Base-by-base conservation (phyloP, 257 asterid species). In the Rehmannia glutinosa region DNA sequence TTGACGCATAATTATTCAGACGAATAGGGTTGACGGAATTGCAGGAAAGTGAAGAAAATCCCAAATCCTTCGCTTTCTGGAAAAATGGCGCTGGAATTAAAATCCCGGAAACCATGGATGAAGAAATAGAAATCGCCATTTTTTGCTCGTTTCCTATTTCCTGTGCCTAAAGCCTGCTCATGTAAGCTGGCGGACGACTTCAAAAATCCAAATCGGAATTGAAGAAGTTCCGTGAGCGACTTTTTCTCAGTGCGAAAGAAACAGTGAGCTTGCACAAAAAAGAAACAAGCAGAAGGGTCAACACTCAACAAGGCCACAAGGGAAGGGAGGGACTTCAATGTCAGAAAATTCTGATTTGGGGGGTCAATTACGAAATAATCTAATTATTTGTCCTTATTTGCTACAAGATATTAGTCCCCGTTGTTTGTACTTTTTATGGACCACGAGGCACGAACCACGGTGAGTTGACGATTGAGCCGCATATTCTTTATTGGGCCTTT, bases 51-150 rank as follows among this genome's bases (percentile, higher is more conserved):
- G 95, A 77, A 55, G 81, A 55, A 35, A 67, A 70, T 8, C 78
- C 58, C 41, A 68, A 58, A 15, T 68, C 74, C 32, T 45, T 81
- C 1, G 74, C 39, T 68, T 70, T 82, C 42, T 71, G 66, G 32
- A 25, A 59, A 51, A 60, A 56, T 6, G 82, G 71, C 16, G 82
- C 62, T 41, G 84, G 67, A 54, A 53, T 43, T 27, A 78, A 67
- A 56, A 64, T 41, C 76, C 86, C 75, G 33, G 79, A 75, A 58
- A 42, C 33, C 80, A 74, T 42, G 21, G 84, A 69, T n/a, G 79
- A 75, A 56, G 84, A 78, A 56, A 50, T 13, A 63, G 75, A 71
- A 61, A 64, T 46, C 67, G 93, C 84, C 97, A 91, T 86, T 72
- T 60, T 63, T 58, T 47, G 42, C 30, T 50, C 36, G 39, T 51